Evolutionary conservation across 83 land plant species (phyloP), one percentile per base, ranked within the genome.

Genomic region (Larix sibirica): DNA sequence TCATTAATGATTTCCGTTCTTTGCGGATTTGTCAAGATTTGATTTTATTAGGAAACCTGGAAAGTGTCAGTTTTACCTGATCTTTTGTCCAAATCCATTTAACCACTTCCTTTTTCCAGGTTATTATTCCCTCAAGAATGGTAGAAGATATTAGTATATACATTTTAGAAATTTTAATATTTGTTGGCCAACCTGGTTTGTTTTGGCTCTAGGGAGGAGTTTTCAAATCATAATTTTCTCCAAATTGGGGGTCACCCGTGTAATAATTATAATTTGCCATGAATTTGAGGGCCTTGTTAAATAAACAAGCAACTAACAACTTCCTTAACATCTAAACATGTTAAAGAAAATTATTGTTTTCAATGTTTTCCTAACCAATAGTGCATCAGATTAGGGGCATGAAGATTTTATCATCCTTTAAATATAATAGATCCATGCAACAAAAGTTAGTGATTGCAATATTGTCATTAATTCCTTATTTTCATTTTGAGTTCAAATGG

Each of bases 141-240:
- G 8, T 38, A n/a, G n/a, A 70, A 20, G 20, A 38, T 42, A 70
- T 6, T 38, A 70, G 6, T 36, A 8, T 18, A 36, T 40, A 17
- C 40, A 42, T 38, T 38, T 38, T 70, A 26, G 17, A 0, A 17
- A 33, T 38, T 70, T 2, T 18, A 36, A 70, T 38, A 18, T 70
- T 38, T 70, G 47, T 38, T 38, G 75, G 75, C n/a, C 59, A 56
- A 56, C 59, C 75, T 70, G 44, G 74, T 69, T 56, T 69, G 47
- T 70, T 70, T 69, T 70, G 38, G 75, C 75, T 70, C 47, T 36
- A 2, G 58, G 58, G 44, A 4, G n/a, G 3, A 44, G 58, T 42
- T 54, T n/a, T 74, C 14, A 10, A 40, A 44, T 44, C 28, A 44
- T 28, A 47, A 21, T 44, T 47, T n/a, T n/a, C 56, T 42, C 33